Evolutionary conservation across 2,329 filamentous ascomycete species (phyloP).

Genomic region (Cordyceps militaris): DNA sequence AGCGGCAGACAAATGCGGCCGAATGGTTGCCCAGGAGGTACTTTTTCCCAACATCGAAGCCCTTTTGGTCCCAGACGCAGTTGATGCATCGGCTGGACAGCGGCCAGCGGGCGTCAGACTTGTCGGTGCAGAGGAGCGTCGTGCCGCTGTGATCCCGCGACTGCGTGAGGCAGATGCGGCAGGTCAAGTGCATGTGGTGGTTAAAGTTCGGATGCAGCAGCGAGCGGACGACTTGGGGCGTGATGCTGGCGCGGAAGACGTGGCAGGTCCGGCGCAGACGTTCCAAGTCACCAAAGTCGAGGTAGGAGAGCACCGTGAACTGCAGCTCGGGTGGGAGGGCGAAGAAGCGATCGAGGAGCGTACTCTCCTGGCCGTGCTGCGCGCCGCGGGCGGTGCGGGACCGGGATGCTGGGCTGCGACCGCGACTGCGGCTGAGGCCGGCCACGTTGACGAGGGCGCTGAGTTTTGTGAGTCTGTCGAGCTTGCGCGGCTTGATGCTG

Average conservation of each 20-base stretch:
- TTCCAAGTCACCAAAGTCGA: slow-evolving; percentile 37
- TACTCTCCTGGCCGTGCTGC: background rate
- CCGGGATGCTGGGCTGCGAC: background rate
- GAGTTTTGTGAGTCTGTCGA: background rate
- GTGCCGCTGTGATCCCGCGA: slow-evolving; percentile 23
- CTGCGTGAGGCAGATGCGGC: slow-evolving; percentile 32
- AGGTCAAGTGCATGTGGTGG: slow-evolving; percentile 30
- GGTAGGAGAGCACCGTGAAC: slow-evolving; percentile 31
- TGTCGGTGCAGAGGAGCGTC: slow-evolving; percentile 27
- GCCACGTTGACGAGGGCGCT: background rate
- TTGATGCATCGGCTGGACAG: slow-evolving; percentile 33
- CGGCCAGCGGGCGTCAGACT: slow-evolving; percentile 27
- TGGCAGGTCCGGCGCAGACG: slow-evolving; percentile 35
- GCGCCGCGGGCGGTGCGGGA: background rate
- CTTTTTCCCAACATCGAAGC: slow-evolving; percentile 30
- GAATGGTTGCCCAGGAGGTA: slow-evolving; percentile 30
- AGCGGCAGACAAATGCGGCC: slow-evolving; percentile 35
- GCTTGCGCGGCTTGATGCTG: background rate
- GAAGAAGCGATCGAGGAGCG: slow-evolving; percentile 20
- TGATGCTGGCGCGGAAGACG: slow-evolving; percentile 29
- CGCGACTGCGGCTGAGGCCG: background rate
- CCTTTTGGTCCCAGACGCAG: slow-evolving; percentile 29
- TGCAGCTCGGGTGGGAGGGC: slow-evolving; percentile 36
- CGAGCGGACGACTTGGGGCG: slow-evolving; percentile 27
- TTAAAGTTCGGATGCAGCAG: slow-evolving; percentile 29